phyloP scores from a whole-genome alignment of 1,284 basidiomycete species.

The Meira nashicola region DNA sequence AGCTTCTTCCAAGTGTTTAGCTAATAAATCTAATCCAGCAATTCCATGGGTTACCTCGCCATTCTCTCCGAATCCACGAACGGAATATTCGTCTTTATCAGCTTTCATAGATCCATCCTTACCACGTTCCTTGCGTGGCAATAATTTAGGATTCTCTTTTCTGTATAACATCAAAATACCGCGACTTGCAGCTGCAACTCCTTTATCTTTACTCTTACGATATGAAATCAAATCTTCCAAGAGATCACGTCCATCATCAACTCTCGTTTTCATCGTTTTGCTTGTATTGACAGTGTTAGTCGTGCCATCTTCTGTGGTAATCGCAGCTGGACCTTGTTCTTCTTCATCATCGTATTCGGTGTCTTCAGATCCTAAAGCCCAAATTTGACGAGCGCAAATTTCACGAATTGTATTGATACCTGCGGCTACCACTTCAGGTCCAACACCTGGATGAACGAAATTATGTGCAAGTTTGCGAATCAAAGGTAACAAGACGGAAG shows the following conservation, averaged over 20 bases:
- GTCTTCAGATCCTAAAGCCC: conserved; percentile 56
- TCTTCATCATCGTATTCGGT: conserved; percentile 6
- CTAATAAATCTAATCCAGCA: conserved; percentile 62
- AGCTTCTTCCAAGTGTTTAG: conserved; percentile 36
- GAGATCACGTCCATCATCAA: conserved; percentile 81
- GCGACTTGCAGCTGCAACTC: conserved; percentile 79
- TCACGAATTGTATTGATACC: conserved; percentile 93
- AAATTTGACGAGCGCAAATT: conserved; percentile 85
- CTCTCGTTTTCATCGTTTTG: conserved; percentile 3
- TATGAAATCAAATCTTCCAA: conserved; percentile 90
- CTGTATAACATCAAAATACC: conserved; percentile 87
- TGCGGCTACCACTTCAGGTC: conserved; percentile 88
- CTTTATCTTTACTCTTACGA: conserved; percentile 88
- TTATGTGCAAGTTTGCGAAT: conserved; percentile 87
- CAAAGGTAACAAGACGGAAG: conserved; percentile 83
- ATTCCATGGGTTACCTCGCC: conserved; percentile 70
- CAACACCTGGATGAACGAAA: conserved; percentile 96
- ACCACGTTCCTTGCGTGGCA: conserved; percentile 75
- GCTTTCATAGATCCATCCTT: conserved; percentile 45
- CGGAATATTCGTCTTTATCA: conserved; percentile 33
- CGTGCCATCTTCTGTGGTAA: neutral
- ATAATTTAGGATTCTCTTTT: conserved; percentile 88
- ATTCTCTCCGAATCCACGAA: conserved; percentile 71
- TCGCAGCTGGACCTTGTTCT: neutral
- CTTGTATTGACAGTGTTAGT: neutral